phyloP scores from a whole-genome alignment of 768 basidiomycete genomes.

The Termitomyces sp. region DNA sequence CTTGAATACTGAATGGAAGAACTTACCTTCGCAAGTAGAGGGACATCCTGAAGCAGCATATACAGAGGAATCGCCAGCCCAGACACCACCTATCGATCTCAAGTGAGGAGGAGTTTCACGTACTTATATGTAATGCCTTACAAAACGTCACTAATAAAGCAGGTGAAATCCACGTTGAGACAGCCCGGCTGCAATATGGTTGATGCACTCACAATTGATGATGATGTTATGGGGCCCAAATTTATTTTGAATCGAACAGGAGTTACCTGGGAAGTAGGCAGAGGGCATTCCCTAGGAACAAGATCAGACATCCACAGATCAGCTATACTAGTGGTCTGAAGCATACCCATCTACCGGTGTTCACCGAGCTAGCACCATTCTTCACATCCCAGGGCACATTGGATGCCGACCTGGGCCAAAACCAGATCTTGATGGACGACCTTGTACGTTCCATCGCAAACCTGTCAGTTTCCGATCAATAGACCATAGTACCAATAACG shows the following conservation, averaged over 20 bases:
- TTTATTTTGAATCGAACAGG: slow-evolving; percentile 54
- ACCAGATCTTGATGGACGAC: slow-evolving; percentile 65
- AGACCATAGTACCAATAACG: neutral
- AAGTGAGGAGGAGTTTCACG: neutral
- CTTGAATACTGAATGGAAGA: neutral
- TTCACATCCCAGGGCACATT: slow-evolving; percentile 47
- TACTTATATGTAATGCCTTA: slow-evolving; percentile 26
- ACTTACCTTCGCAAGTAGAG: slow-evolving; percentile 50
- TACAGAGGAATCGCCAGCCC: slow-evolving; percentile 43
- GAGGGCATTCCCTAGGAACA: slow-evolving; percentile 49
- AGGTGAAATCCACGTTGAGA: neutral
- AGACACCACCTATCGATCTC: slow-evolving; percentile 47
- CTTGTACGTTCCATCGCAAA: slow-evolving; percentile 63
- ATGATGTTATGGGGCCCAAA: slow-evolving; percentile 62
- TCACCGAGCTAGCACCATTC: slow-evolving; percentile 37
- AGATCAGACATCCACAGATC: neutral
- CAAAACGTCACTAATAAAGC: slow-evolving; percentile 53
- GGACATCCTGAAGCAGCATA: slow-evolving; percentile 53
- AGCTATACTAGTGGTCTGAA: neutral
- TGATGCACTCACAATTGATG: slow-evolving; percentile 47
- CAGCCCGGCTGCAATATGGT: neutral
- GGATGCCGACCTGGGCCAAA: slow-evolving; percentile 54
- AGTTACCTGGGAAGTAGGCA: slow-evolving; percentile 60
- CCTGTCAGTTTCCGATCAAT: slow-evolving; percentile 29
- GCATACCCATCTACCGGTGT: slow-evolving; percentile 55